These are phyloP conservation scores for Pseudonitzschia multiseries DNA, from an alignment of 108 stramenopile genomes.

Conservation along the genomic window DNA sequence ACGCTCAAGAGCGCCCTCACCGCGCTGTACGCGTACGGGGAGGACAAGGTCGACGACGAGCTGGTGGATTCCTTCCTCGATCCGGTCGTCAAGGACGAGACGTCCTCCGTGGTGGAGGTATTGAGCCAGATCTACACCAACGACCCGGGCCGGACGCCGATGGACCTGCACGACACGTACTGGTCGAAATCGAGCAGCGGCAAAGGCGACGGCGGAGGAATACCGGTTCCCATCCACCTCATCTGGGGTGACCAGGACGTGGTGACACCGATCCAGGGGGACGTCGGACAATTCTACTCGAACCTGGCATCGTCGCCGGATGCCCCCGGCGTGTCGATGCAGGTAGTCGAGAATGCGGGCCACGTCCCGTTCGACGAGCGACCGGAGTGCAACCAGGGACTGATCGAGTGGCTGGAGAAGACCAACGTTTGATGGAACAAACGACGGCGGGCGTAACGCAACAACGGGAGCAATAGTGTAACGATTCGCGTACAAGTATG, in stretches of 20 bases:
- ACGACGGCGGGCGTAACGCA: too few species aligned
- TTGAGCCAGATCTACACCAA: slow-evolving; percentile 67
- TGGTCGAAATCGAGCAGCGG: background rate
- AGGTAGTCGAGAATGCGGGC: slow-evolving; percentile 42
- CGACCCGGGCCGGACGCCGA: slow-evolving; percentile 60
- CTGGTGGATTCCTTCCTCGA: slow-evolving; percentile 63
- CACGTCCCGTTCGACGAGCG: slow-evolving; percentile 69
- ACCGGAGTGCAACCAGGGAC: slow-evolving; percentile 46
- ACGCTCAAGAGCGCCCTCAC: slow-evolving; percentile 46
- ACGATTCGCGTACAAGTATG: too few species aligned
- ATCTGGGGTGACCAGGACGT: slow-evolving; percentile 60
- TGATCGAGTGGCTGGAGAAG: slow-evolving; percentile 57
- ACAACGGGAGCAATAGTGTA: too few species aligned
- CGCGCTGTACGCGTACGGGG: slow-evolving; percentile 37
- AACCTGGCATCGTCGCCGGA: slow-evolving; percentile 26
- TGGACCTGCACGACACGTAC: slow-evolving; percentile 54
- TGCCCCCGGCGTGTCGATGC: slow-evolving; percentile 35
- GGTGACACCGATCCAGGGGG: slow-evolving; percentile 50
- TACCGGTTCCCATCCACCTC: slow-evolving; percentile 50
- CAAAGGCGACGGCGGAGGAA: background rate
- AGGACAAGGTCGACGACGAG: slow-evolving; percentile 52
- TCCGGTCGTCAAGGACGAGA: slow-evolving; percentile 45
- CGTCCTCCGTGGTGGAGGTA: slow-evolving; percentile 44
- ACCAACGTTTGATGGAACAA: background rate
- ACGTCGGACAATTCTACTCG: slow-evolving; percentile 60